Base-by-base conservation (phyloP, 75 land plant species). In the Selaginella moellendorffii region DNA sequence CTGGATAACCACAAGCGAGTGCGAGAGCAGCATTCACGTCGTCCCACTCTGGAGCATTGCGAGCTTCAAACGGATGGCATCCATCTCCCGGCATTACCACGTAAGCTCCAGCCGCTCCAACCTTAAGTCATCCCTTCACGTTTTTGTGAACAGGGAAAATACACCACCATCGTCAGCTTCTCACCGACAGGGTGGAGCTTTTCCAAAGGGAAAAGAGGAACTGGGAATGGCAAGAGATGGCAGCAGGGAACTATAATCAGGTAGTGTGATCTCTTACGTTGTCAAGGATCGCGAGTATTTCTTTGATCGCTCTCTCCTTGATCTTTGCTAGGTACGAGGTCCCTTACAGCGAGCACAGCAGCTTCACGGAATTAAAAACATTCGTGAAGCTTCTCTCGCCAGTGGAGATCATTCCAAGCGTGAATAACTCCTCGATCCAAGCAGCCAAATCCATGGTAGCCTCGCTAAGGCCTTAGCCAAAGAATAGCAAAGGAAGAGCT, bases 131-230 rank as follows among this genome's bases (percentile, higher is more conserved):
- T 24, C 23, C 10, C 53, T 19, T 19, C 25, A 17, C 21, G n/a
- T 65, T 25, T 14, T 0, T 20, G 30, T 64, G 36, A 21, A 17
- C 78, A 90, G 96, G 78, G 78, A 29, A 71, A 82, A 18, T 93
- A 69, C 59, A 81, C 78, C 71, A 79, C 83, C 28, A 85, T 93
- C 28, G 98, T 93, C 70, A 82, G 86, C 26, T 89, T 93, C 69
- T 89, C 98, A 52, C 98, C 98, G 5, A 93, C 98, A 42, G 98
- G 98, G 52, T 93, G 98, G 98, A 72, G 83, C 66, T 82, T 81
- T 71, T 85, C 83, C 24, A 89, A 82, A 74, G 98, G 90, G 26
- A 89, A 83, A 78, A 88, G 85, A 63, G 83, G 81, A 59, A 65
- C 85, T 54, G 71, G 79, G 20, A 64, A 58, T 53, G 87, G 96